Conservation (phyloP, 164 flowering plant genomes). For the Aristolochia fimbriata region DNA sequence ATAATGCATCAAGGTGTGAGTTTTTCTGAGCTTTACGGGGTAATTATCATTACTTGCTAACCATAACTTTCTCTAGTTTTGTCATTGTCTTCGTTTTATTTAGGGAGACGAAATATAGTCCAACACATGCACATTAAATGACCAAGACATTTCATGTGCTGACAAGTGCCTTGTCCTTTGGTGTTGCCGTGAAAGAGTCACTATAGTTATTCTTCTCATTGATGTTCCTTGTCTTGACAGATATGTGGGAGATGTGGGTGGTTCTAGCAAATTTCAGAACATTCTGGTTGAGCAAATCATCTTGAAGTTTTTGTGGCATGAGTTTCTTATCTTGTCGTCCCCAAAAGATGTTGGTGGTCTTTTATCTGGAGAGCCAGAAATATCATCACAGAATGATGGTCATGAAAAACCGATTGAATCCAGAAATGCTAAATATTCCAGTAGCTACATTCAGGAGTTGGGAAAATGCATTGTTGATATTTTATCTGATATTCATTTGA, state of each 20-base stretch:
- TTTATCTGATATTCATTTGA: constrained; percentile 35
- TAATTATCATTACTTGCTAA: background rate
- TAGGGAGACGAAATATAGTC: background rate
- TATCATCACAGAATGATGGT: constrained; percentile 12
- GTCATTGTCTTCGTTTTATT: background rate
- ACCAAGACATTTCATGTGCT: background rate
- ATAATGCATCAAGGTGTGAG: constrained; percentile 62
- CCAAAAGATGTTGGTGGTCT: constrained; percentile 22
- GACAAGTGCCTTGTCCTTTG: background rate
- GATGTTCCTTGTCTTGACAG: constrained; percentile 31
- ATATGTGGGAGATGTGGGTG: constrained; percentile 35
- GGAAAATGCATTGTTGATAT: constrained; percentile 64
- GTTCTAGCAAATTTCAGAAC: constrained; percentile 28
- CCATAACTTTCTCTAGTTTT: background rate
- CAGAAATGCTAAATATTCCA: constrained; percentile 23
- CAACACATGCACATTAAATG: background rate
- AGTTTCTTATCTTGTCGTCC: constrained; percentile 26
- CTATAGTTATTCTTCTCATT: background rate
- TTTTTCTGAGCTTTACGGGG: background rate
- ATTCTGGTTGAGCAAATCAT: constrained; percentile 47
- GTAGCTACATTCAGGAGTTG: constrained; percentile 37
- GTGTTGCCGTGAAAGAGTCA: background rate
- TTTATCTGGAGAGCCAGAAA: constrained; percentile 11
- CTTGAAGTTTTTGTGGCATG: constrained; percentile 66
- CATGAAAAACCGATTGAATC: constrained; percentile 17